A percentile compares a stretch with the other conserved stretches of the same genome.
Conservation (phyloP, 208 protist species). For the Histomonas meleagridis region DNA sequence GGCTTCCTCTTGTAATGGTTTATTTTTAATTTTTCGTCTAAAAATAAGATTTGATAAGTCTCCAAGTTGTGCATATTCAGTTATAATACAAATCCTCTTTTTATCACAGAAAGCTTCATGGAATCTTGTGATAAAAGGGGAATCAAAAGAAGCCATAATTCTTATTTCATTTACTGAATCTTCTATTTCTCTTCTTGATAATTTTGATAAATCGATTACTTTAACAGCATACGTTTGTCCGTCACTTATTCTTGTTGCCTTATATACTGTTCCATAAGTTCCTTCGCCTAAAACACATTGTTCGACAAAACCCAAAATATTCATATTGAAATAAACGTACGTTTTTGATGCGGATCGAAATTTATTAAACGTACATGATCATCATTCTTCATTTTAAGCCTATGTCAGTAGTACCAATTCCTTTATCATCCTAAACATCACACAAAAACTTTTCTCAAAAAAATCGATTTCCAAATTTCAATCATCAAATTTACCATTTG, state of each 20-base stretch:
- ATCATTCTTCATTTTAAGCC: too few species aligned
- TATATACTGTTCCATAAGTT: not conserved
- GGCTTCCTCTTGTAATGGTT: not conserved
- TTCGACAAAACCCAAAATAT: too few species aligned
- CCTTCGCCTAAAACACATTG: not conserved
- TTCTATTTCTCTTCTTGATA: conserved; percentile 44
- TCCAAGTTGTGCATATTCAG: conserved; percentile 51
- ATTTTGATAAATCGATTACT: conserved; percentile 39
- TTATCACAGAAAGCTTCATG: conserved; percentile 56
- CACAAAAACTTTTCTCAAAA: too few species aligned
- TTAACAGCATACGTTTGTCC: conserved; percentile 40
- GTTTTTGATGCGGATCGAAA: too few species aligned
- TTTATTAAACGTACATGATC: too few species aligned
- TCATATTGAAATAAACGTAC: too few species aligned
- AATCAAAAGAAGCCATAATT: conserved; percentile 53
- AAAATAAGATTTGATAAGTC: conserved; percentile 45
- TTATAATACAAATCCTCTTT: conserved; percentile 57
- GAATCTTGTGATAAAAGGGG: conserved; percentile 54
- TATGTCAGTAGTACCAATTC: too few species aligned
- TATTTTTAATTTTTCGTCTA: not conserved
- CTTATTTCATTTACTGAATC: conserved; percentile 60
- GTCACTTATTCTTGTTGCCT: not conserved
- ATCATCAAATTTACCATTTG: too few species aligned
- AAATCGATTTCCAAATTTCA: too few species aligned
- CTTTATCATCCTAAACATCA: too few species aligned